phyloP scores from a whole-genome alignment of 805 yeast genomes.

The Yarrowia sp. region DNA sequence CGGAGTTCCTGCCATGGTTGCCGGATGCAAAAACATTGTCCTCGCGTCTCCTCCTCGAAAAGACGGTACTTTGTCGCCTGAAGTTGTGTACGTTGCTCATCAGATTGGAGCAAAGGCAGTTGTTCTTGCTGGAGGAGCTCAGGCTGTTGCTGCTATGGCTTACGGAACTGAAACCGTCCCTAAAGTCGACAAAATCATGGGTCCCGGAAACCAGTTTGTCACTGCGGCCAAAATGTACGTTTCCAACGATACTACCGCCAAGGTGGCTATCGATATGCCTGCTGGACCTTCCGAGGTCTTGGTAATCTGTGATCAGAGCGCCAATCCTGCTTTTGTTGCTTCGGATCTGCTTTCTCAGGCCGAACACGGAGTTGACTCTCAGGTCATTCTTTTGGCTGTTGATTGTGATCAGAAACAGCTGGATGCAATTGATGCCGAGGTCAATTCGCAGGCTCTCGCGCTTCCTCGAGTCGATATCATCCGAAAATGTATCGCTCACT shows the following conservation, averaged over 20 bases:
- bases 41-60: conserved; percentile 94
- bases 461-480: conserved; percentile 93
- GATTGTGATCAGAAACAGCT: conserved; percentile 60
- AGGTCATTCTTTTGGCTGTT: conserved; percentile 87
- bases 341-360: conserved; percentile 95
- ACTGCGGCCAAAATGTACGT: conserved; percentile 99
- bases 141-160: conserved; percentile 98
- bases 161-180: conserved; percentile 92
- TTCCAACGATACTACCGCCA: conserved; percentile 90
- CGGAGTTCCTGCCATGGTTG: conserved; percentile 98
- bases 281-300: conserved; percentile 99
- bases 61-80: conserved; percentile 93
- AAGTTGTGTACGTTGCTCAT: conserved; percentile 95
- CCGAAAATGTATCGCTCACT: conserved; percentile 87
- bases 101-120: conserved; percentile 89
- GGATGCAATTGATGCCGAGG: conserved; percentile 72
- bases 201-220: conserved; percentile 99
- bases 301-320: conserved; percentile 81
- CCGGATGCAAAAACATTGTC: conserved; percentile 89
- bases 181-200: conserved; percentile 93
- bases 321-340: conserved; percentile 97
- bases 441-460: conserved; percentile 74
- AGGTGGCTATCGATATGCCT: conserved; percentile 98
- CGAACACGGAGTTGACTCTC: conserved; percentile 98
- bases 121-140: conserved; percentile 98